phyloP scores from a whole-genome alignment of 2,329 filamentous ascomycete species.

The Alternaria ethzedia region DNA sequence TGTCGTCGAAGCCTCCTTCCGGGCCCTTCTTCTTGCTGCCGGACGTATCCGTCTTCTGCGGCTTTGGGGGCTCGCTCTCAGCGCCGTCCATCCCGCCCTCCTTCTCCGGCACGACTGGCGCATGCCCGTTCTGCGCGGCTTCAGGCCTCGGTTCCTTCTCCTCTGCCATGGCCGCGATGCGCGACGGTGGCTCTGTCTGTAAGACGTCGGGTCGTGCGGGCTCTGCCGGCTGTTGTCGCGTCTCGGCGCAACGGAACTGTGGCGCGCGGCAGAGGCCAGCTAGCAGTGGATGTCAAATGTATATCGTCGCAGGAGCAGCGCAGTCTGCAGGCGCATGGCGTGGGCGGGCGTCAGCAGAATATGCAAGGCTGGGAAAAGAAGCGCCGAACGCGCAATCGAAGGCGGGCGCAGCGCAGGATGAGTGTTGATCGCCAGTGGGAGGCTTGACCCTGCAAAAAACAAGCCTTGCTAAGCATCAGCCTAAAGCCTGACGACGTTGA shows the following conservation, averaged over 20 bases:
- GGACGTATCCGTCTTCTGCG: constrained; percentile 32
- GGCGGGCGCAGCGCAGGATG: constrained; percentile 19
- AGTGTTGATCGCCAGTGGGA: constrained; percentile 9
- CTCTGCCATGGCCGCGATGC: constrained; percentile 18
- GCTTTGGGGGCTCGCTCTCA: constrained; percentile 23
- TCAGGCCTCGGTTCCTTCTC: constrained; percentile 12
- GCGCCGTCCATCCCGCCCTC: constrained; percentile 13
- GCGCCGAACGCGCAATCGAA: constrained; percentile 11
- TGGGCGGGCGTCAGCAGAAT: not conserved
- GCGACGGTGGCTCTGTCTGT: constrained; percentile 9
- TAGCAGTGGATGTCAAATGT: not conserved
- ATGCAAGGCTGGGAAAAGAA: constrained; percentile 1
- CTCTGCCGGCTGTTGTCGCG: not conserved
- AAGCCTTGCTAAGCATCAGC: constrained; percentile 26
- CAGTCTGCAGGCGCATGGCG: not conserved
- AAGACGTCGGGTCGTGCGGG: not conserved
- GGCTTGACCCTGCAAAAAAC: constrained; percentile 14
- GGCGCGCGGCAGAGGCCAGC: not conserved
- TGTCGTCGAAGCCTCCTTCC: constrained; percentile 79
- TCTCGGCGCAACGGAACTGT: constrained; percentile 7
- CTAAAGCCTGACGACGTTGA: not conserved
- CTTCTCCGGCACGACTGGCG: constrained; percentile 18
- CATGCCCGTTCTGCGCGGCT: constrained; percentile 18
- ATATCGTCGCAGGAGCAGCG: not conserved
- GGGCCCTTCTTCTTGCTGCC: constrained; percentile 55